Conservation (phyloP, 768 basidiomycete genomes). For the Macrolepiota dolichaula region DNA sequence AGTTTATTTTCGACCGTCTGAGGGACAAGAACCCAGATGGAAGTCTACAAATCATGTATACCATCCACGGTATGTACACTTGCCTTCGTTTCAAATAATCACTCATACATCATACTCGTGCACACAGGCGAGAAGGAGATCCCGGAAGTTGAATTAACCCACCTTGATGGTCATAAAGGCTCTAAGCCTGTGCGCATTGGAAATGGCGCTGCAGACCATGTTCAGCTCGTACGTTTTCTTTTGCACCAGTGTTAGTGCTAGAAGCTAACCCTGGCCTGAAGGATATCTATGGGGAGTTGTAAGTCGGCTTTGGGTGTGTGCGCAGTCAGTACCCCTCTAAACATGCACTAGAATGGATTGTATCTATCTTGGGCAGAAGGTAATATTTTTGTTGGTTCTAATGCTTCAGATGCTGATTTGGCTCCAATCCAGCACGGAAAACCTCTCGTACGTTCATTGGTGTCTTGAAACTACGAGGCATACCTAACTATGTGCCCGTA, state of each 20-base stretch:
- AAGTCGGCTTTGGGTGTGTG: slow-evolving; percentile 18
- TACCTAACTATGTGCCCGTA: neutral
- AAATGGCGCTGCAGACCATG: slow-evolving; percentile 92
- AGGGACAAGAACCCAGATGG: slow-evolving; percentile 86
- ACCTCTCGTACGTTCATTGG: slow-evolving; percentile 55
- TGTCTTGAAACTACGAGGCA: neutral
- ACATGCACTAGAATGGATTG: slow-evolving; percentile 72
- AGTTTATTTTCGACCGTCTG: slow-evolving; percentile 84
- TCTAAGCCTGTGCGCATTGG: slow-evolving; percentile 88
- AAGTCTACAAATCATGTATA: slow-evolving; percentile 95
- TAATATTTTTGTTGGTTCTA: slow-evolving; percentile 21
- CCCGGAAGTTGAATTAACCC: slow-evolving; percentile 78
- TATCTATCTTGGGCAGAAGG: slow-evolving; percentile 96
- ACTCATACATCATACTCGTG: neutral
- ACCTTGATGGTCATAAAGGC: slow-evolving; percentile 87
- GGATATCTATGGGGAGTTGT: slow-evolving; percentile 98
- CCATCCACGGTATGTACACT: slow-evolving; percentile 69
- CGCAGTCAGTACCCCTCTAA: slow-evolving; percentile 1
- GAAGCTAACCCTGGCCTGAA: slow-evolving; percentile 23
- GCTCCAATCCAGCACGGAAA: slow-evolving; percentile 55
- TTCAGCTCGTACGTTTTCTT: slow-evolving; percentile 65
- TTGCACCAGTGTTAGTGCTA: neutral
- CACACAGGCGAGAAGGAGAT: slow-evolving; percentile 69
- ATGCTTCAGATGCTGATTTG: neutral
- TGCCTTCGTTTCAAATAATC: neutral